Evolutionary conservation across 2,329 filamentous ascomycete species (phyloP), one percentile per base, ranked within the genome.

Genomic region (Byssoonygena ceratinophila): DNA sequence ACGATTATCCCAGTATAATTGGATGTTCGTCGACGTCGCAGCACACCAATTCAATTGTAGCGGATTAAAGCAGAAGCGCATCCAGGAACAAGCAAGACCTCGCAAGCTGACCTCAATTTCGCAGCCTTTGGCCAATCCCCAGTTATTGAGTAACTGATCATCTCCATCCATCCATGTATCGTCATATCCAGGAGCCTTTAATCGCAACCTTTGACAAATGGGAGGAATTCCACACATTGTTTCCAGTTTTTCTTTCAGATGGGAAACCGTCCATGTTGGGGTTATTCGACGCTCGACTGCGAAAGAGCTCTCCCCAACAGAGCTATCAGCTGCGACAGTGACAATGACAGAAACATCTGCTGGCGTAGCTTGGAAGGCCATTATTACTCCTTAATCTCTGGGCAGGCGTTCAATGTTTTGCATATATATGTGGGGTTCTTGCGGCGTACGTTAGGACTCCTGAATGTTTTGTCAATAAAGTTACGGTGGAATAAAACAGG

Each of bases 161-260:
- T 96, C 88, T 63, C 90, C 80, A 36, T 76, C 72, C 49, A 83
- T 69, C 59, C 87, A 76, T 56, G 75, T 75, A 57, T 82, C 77
- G 60, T 81, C 76, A 53, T 73, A 70, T 31, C 78, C 78, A 23
- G 78, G 74, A 14, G 82, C 74, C 66, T 83, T 86, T 64, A 96
- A 75, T 27, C 76, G 82, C 56, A 98, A 77, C 57, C 76, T 80
- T 68, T 97, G 92, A 55, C 78, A 82, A 27, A 78, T 78, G 9
- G 90, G 86, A 14, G 92, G 91, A 34, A 97, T 82, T 56, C 92
- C 92, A 1, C 91, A 97, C 70, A 97, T 83, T 56, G 88, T 85
- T 70, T 97, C 91, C 48, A 98, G 82, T 69, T 92, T 94, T 50
- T 77, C 72, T 73, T 91, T 95, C 62, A 97, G 78, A 62, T 87